Conservation (phyloP, 208 protist species). For the Angomonas deanei region DNA sequence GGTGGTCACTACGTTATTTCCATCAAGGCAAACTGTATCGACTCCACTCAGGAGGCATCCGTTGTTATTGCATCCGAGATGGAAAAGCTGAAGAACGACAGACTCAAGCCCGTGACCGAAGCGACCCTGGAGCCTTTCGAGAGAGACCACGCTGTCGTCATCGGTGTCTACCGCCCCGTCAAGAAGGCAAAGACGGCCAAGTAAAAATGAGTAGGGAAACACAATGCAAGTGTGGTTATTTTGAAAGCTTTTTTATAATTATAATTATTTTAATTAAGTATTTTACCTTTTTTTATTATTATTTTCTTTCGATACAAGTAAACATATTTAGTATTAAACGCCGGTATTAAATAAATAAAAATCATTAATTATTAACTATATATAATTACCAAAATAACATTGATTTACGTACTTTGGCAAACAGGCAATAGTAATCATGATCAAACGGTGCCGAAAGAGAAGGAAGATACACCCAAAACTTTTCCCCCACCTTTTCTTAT, state of each 20-base stretch:
- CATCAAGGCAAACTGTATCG: conserved; percentile 99
- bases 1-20: conserved; percentile 99
- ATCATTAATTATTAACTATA: no score
- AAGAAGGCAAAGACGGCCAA: conserved; percentile 33
- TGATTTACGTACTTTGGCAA: background rate
- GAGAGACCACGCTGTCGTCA: conserved; percentile 98
- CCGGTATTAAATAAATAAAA: no score
- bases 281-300: conserved; percentile 2
- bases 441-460: no score
- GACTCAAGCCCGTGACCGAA: conserved; percentile 98
- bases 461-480: no score
- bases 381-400: conserved; percentile 3
- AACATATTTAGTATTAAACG: background rate
- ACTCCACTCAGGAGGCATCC: conserved; percentile 97
- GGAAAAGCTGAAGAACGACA: conserved; percentile 95
- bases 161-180: conserved; percentile 85
- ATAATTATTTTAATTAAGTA: background rate
- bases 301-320: background rate
- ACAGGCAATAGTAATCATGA: background rate
- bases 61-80: conserved; percentile 98
- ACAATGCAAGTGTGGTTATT: background rate
- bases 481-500: no score
- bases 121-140: conserved; percentile 99
- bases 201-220: background rate
- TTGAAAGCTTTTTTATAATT: background rate